Conservation (phyloP, 169 alveolate species). For the Cystoisospora suis region DNA sequence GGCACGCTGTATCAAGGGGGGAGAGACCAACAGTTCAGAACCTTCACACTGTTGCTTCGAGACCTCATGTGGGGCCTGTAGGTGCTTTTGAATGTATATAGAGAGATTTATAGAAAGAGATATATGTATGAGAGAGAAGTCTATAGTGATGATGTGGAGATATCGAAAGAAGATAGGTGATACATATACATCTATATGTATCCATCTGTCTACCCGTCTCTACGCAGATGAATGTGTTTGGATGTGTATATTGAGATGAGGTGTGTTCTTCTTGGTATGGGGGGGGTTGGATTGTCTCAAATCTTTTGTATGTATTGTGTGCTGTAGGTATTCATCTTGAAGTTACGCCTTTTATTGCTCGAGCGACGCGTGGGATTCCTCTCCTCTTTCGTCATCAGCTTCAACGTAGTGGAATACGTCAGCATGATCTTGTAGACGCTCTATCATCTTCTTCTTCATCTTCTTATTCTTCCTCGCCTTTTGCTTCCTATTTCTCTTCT, state of each 20-base stretch:
- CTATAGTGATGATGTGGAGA: no score
- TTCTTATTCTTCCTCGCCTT: neutral
- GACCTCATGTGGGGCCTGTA: neutral
- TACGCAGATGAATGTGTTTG: neutral
- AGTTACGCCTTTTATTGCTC: conserved; percentile 49
- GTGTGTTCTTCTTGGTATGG: neutral
- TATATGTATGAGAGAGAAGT: no score
- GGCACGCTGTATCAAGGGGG: no score
- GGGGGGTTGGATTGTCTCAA: no score
- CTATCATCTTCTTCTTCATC: neutral
- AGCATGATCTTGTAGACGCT: neutral
- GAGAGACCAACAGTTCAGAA: no score
- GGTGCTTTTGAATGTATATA: neutral
- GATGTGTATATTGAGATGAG: neutral
- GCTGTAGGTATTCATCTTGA: conserved; percentile 7
- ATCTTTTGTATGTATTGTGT: no score
- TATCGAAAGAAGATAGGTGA: no score
- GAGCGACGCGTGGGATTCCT: conserved; percentile 36
- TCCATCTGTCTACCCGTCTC: neutral
- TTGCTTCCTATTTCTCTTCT: neutral
- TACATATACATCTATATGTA: neutral
- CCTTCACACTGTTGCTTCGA: neutral
- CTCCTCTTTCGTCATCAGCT: conserved; percentile 51
- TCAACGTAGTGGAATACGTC: conserved; percentile 27
- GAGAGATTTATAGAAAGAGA: neutral